Evolutionary conservation across 495 filamentous ascomycete species (phyloP), one percentile per base, ranked within the genome.

Genomic region (Jackrogersella multiformis): DNA sequence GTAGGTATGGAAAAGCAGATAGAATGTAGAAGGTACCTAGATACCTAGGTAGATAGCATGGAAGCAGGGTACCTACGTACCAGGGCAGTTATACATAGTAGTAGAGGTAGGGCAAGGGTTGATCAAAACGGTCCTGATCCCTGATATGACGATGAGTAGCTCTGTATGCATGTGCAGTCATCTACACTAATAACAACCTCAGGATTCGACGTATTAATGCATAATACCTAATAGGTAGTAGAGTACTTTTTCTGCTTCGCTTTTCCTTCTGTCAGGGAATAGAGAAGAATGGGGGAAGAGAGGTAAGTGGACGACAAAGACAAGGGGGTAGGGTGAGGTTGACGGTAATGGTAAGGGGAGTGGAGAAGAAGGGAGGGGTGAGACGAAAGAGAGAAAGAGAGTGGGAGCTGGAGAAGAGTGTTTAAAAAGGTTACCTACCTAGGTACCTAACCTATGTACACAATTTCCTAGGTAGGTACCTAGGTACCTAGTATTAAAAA

Each of bases 131-230:
- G 58, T 30, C 20, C 34, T 39, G 34, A 21, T 46, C 42, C 21
- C 23, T n/a, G 26, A 61, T 61, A 67, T 67, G 64, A 67, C 57
- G 64, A 67, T 54, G 54, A 49, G 51, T 39, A 52, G 53, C 48
- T 58, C 23, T 34, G 12, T 34, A 58, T 68, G 65, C 59, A 54
- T 61, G 64, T 57, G 23, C 41, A 24, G 46, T 59, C 56, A 56
- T 61, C 51, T 67, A 30, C 26, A 4, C 26, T 30, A 30, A 30
- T 30, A 30, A 30, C 26, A 30, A 30, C 26, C n/a, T n/a, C n/a
- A n/a, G n/a, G 28, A 32, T 28, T 52, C 45, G 42, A 60, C 26
- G 23, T 66, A 61, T 61, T 18, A 54, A 57, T 44, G 46, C 61
- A 64, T 58, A 64, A 48, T 13, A 63, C 45, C 45, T n/a, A n/a